Conservation (phyloP, 805 yeast genomes). For the Candida loeiensis region DNA sequence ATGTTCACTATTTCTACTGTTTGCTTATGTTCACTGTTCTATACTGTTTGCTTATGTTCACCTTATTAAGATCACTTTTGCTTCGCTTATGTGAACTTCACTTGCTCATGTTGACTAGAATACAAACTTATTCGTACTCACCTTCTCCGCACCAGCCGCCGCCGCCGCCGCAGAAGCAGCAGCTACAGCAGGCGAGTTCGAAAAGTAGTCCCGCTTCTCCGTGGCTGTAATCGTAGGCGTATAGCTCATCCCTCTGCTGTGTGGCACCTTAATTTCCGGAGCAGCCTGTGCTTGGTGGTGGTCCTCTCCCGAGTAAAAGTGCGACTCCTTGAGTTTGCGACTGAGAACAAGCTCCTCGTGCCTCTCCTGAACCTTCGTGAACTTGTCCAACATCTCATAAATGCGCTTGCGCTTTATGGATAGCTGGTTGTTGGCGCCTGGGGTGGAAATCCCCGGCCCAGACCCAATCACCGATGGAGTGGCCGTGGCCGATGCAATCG, state of each 20-base stretch:
- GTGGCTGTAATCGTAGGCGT: constrained; percentile 7
- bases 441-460: constrained; percentile 12
- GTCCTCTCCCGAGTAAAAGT: constrained; percentile 1
- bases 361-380: constrained; percentile 32
- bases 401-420: constrained; percentile 37
- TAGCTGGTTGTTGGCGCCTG: constrained; percentile 24
- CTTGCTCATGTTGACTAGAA: too few species aligned
- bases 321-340: constrained; percentile 10
- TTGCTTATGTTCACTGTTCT: too few species aligned
- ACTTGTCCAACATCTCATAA: constrained; percentile 41
- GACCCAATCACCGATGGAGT: constrained; percentile 3
- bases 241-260: constrained; percentile 10
- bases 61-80: too few species aligned
- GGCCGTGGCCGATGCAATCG: too few species aligned
- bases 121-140: background rate
- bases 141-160: constrained; percentile 8
- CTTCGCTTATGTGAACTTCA: too few species aligned
- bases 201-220: constrained; percentile 13
- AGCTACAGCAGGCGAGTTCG: constrained; percentile 8
- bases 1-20: too few species aligned
- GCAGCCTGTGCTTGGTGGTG: constrained; percentile 3
- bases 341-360: constrained; percentile 22
- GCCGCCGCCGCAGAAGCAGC: constrained; percentile 10
- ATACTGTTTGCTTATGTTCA: too few species aligned
- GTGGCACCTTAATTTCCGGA: background rate